phyloP scores from a whole-genome alignment of 495 filamentous ascomycete genomes.

The Penicillium malachiteum region DNA sequence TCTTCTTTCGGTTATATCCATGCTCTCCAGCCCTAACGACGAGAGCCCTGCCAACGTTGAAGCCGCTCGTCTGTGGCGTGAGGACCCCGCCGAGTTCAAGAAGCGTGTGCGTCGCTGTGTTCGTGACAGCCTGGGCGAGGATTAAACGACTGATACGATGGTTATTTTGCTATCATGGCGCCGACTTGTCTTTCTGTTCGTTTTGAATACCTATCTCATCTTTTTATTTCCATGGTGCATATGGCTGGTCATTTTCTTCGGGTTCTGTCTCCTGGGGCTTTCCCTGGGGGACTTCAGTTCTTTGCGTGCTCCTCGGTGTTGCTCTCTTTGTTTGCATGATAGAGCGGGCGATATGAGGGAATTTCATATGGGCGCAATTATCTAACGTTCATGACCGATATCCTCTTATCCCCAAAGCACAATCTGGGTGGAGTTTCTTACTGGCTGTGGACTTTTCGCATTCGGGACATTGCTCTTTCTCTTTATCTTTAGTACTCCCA shows the following conservation, averaged over 20 bases:
- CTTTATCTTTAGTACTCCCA: neutral
- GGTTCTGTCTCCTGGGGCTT: neutral
- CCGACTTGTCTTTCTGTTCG: neutral
- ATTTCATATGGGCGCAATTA: constrained; percentile 7
- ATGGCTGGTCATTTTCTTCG: constrained; percentile 14
- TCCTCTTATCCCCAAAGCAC: neutral
- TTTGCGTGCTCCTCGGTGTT: constrained; percentile 7
- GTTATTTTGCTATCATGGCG: constrained; percentile 1
- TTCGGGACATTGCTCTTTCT: neutral
- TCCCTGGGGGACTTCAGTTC: neutral
- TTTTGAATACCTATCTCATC: neutral
- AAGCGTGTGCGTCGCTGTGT: constrained; percentile 76
- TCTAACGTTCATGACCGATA: constrained; percentile 8
- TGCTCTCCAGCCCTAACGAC: constrained; percentile 90
- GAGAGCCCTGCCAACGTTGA: constrained; percentile 96
- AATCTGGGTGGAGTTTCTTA: neutral
- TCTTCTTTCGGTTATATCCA: constrained; percentile 84
- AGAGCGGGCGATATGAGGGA: constrained; percentile 20
- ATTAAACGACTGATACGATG: constrained; percentile 30
- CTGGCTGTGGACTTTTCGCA: neutral
- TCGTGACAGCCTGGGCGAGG: constrained; percentile 79
- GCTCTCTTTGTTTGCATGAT: constrained; percentile 22
- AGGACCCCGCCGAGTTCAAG: constrained; percentile 78
- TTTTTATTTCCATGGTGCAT: constrained; percentile 14
- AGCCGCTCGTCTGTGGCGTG: constrained; percentile 82